phyloP scores from a whole-genome alignment of 306 rosid species.

The Lagenaria siceraria region DNA sequence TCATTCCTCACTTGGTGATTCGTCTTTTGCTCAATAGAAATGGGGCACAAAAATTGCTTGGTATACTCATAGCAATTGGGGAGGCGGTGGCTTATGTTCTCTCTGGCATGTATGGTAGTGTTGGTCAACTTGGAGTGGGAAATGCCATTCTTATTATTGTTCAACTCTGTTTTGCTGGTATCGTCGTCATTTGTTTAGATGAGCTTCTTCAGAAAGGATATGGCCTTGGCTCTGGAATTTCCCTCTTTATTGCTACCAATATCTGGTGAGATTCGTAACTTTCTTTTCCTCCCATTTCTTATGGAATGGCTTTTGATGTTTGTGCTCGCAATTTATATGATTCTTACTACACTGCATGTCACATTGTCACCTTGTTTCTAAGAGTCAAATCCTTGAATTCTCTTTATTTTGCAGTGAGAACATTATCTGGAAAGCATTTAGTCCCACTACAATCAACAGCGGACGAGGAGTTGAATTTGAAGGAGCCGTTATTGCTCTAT shows the following conservation, averaged over 20 bases:
- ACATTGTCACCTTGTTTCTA: neutral
- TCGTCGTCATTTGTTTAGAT: constrained; percentile 81
- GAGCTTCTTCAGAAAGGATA: constrained; percentile 96
- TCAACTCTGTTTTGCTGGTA: constrained; percentile 87
- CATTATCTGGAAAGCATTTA: constrained; percentile 92
- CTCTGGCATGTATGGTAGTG: constrained; percentile 93
- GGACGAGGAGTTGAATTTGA: constrained; percentile 96
- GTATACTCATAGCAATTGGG: constrained; percentile 78
- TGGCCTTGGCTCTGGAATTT: constrained; percentile 93
- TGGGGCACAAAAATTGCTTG: constrained; percentile 78
- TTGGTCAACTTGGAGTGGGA: constrained; percentile 91
- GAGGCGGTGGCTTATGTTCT: constrained; percentile 93
- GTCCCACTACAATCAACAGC: constrained; percentile 91
- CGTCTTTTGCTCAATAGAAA: constrained; percentile 22
- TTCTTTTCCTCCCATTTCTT: neutral
- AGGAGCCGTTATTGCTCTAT: constrained; percentile 87
- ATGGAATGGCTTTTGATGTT: neutral
- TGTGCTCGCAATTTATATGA: neutral
- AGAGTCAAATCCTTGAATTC: neutral
- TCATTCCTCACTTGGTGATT: neutral
- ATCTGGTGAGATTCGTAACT: constrained; percentile 44
- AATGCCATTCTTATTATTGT: constrained; percentile 78
- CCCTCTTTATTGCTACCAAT: constrained; percentile 85
- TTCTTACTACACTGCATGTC: neutral
- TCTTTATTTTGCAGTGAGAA: constrained; percentile 45